Evolutionary conservation across 2,329 filamentous ascomycete genomes (phyloP), one percentile per base, ranked within the genome.

Genomic region (Coniochaeta sp.): DNA sequence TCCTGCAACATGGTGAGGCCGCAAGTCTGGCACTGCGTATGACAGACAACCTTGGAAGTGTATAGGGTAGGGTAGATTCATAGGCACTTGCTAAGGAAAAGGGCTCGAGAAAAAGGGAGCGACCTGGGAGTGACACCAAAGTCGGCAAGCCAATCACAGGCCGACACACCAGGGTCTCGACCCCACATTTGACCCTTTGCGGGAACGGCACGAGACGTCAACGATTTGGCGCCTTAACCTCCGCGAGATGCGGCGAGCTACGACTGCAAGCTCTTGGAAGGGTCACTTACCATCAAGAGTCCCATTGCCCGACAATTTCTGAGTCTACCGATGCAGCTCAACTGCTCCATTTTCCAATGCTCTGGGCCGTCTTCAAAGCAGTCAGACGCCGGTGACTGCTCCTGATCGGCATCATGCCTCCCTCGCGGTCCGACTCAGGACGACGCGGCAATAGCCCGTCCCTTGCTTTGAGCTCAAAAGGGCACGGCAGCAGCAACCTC

Each of bases 351-450:
- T 26, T 24, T 32, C 24, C 19, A 55, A 79, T 79, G 77, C 66
- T 77, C 61, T 71, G 71, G 68, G 66, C 62, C 59, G 57, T 68
- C 36, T 68, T 77, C 63, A 75, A 71, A 60, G 68, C 70, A 38
- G 64, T 71, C 62, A 72, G 75, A 68, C 68, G 73, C 70, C 72
- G 75, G 75, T 79, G 76, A 78, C 75, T 79, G 66, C 65, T 71
- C 63, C 67, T 66, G 47, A 22, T 30, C 9, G 26, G 47, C 47
- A 30, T 28, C 59, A 77, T 79, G 76, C 71, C 76, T 10, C 72
- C 75, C 19, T 66, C 68, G 50, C 63, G 62, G 57, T 55, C 61
- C 38, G 61, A 38, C 58, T 59, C 60, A 40, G 64, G 66, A 59
- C 59, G 63, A 56, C 60, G 63, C 30, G 61, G 56, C 26, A 12